Conservation (phyloP, 768 basidiomycete genomes). For the Filobasidium wieringae region DNA sequence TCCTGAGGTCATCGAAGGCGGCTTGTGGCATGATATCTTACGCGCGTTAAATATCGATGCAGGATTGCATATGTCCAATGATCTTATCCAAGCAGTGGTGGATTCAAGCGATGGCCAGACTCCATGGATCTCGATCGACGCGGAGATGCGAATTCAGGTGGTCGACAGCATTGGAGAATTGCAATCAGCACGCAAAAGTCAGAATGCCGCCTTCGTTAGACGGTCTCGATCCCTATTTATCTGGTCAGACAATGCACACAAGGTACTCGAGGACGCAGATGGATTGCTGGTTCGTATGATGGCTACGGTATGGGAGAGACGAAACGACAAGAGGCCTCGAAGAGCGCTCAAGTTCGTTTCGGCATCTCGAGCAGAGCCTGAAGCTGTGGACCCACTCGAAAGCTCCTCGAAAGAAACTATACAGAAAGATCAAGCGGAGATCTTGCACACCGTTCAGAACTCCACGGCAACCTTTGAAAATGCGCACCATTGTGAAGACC, state of each 20-base stretch:
- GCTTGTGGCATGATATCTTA: too few relatives aligned
- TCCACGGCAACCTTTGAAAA: slow-evolving; percentile 10
- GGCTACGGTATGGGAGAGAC: slow-evolving; percentile 60
- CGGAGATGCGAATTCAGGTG: slow-evolving; percentile 73
- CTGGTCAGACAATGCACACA: slow-evolving; percentile 70
- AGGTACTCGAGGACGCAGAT: slow-evolving; percentile 52
- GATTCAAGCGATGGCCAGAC: too few relatives aligned
- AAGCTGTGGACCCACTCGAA: slow-evolving; percentile 20
- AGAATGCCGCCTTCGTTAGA: slow-evolving; percentile 76
- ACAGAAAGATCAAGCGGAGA: too few relatives aligned
- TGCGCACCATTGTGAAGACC: slow-evolving; percentile 24
- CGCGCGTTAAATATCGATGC: too few relatives aligned
- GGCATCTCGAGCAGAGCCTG: too few relatives aligned
- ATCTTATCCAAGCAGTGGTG: too few relatives aligned
- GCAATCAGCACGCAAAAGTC: slow-evolving; percentile 72
- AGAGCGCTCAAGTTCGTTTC: too few relatives aligned
- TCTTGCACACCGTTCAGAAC: too few relatives aligned
- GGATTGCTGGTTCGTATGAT: slow-evolving; percentile 57
- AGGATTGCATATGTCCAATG: too few relatives aligned
- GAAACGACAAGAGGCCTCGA: slow-evolving; percentile 25
- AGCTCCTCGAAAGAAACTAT: slow-evolving; percentile 17
- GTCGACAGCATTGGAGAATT: slow-evolving; percentile 66
- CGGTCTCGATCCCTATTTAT: slow-evolving; percentile 74
- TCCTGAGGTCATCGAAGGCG: too few relatives aligned
- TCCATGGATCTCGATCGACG: slow-evolving; percentile 53